Base-by-base conservation (phyloP, 306 rosid genomes). In the Alnus glutinosa region DNA sequence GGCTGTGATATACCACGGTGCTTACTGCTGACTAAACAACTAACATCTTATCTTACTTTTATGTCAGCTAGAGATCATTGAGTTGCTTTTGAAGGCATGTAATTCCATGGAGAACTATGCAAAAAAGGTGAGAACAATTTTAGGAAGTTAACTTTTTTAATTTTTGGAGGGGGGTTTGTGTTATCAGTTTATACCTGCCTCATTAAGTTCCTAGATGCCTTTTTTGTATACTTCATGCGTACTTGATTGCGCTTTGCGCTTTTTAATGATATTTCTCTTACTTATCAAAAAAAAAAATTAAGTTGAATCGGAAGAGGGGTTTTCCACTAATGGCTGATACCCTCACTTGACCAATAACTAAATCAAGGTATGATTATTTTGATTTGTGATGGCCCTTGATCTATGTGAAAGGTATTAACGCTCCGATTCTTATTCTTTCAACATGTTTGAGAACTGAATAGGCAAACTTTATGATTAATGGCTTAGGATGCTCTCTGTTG, bases 11-110 rank as follows among this genome's bases (percentile, higher is more conserved):
- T 39, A 57, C 51, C 36, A 30, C 10, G 77, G 67, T 58, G 36
- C 79, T 74, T 75, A 23, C 36, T 77, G 63, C 70, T n/a, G 73
- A 59, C 42, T 50, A 5, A 68, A 68, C 14, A n/a, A 12, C 85
- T 87, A 75, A 86, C 44, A 73, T 52, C 72, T 66, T 66, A 73
- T 75, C 70, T 47, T 68, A 7, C 51, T 32, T 71, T 77, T 55
- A 61, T 88, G 42, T 74, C 89, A 91, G 98, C 61, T 92, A 71
- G 94, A 91, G 77, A 84, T 92, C 72, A 84, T 95, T 61, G 88
- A 92, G 89, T 69, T 88, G 47, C 89, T 95, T 73, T 67, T 91
- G 84, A 91, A 93, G 87, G 89, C 91, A 64, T 95, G 98, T 80
- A 87, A 54, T 84, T 75, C 93, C 8, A 75, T 89, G 82, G 86